These are phyloP conservation scores for Larix kaempferi DNA, from an alignment of 75 land plant genomes.

Conservation along the genomic window DNA sequence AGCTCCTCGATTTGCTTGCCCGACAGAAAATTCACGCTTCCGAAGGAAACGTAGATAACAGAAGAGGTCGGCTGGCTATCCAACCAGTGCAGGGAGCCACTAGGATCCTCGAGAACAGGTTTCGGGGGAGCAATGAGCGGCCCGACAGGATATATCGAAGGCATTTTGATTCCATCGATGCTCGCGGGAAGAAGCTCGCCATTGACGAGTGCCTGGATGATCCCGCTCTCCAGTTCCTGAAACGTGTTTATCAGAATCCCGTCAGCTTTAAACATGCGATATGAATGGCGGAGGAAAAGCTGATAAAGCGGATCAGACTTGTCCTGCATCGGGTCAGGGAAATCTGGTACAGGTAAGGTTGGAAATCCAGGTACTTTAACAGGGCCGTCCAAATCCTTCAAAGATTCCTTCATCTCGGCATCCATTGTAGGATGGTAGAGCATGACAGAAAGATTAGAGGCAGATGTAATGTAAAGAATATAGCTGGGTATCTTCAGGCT, in stretches of 20 bases:
- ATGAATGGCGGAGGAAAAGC: neutral
- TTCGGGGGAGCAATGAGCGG: neutral
- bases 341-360: no score
- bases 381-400: no score
- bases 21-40: constrained; percentile 11
- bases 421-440: no score
- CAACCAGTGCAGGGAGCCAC: constrained; percentile 9
- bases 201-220: neutral
- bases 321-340: neutral
- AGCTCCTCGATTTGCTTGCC: constrained; percentile 12
- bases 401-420: no score
- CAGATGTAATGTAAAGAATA: neutral
- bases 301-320: neutral
- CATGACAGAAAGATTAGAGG: no score
- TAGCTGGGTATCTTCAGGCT: neutral
- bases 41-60: constrained; percentile 18
- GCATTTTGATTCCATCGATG: neutral
- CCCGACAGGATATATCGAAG: neutral
- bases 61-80: constrained; percentile 7
- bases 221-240: neutral
- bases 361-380: no score
- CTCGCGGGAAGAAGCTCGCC: neutral
- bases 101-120: neutral
- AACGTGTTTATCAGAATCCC: neutral
- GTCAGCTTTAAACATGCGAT: neutral